phyloP scores from a whole-genome alignment of 805 yeast species.

The Candida berthetii region DNA sequence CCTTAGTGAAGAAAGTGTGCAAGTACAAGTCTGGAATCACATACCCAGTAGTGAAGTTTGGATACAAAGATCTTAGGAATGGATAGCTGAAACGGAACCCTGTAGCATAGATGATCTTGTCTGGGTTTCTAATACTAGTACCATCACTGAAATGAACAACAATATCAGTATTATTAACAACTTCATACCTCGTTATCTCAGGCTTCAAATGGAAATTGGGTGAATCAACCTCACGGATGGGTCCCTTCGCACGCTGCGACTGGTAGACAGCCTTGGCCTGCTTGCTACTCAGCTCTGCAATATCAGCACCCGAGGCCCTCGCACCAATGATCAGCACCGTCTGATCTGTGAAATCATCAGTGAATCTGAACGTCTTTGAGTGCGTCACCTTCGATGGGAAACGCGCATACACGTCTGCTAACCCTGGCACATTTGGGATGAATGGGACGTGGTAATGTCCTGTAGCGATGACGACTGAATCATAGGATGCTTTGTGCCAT shows the following conservation, averaged over 20 bases:
- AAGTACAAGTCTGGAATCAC: conserved; percentile 24
- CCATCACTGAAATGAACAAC: conserved; percentile 40
- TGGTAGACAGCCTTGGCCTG: conserved; percentile 8
- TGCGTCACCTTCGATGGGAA: conserved; percentile 19
- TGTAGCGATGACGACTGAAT: conserved; percentile 41
- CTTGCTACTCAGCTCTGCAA: conserved; percentile 21
- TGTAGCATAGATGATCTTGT: conserved; percentile 58
- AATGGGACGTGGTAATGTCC: conserved; percentile 55
- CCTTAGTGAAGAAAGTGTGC: conserved; percentile 26
- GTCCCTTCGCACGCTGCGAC: conserved; percentile 36
- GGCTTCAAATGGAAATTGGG: conserved; percentile 28
- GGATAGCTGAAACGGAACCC: conserved; percentile 63
- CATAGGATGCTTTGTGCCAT: conserved; percentile 32
- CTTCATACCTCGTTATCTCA: conserved; percentile 28
- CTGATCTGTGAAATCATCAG: conserved; percentile 15
- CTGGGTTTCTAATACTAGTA: conserved; percentile 33
- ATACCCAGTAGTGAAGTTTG: conserved; percentile 21
- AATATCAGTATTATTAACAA: conserved; percentile 20
- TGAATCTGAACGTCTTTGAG: conserved; percentile 22
- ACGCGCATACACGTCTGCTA: conserved; percentile 22
- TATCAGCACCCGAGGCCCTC: conserved; percentile 64
- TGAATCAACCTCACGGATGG: conserved; percentile 20
- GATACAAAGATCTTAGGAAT: conserved; percentile 28
- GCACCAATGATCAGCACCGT: conserved; percentile 56
- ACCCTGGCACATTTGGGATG: conserved; percentile 43